Base-by-base conservation (phyloP, 1,139 yeast genomes). In the Protomyces macrosporus region DNA sequence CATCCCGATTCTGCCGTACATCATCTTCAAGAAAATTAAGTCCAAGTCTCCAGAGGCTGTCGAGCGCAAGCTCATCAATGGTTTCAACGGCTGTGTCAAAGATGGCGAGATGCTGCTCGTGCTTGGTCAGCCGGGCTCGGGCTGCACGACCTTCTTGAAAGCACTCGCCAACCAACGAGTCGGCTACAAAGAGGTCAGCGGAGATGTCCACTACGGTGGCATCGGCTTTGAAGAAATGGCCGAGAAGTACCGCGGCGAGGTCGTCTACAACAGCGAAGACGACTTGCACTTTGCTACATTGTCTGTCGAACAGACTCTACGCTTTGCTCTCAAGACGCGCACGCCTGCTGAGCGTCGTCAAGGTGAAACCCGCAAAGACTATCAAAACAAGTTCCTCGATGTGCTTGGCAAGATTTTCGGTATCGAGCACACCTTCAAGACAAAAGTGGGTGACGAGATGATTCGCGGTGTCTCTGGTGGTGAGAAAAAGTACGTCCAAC, bases 381-480 rank as follows among this genome's bases (percentile, higher is more conserved):
- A 82, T 53, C 71, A 85, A 53, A 83, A 79, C 62, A 73, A 77
- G 56, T 81, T 84, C 76, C 79, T 89, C 3, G 82, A 83, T 53
- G 87, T 86, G 16, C 79, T 81, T 65, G 85, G 85, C 80, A 51
- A 79, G 87, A 84, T 86, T 32, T 86, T 82, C 71, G 91, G 91
- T 69, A 77, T 86, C 56, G 76, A 81, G 52, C 90, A 86, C 70
- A 85, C 88, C 14, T 79, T 81, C 67, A 79, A 85, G 72, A 85
- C 90, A 35, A 81, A 82, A 69, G 90, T 86, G 40, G 91, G 91
- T 65, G 81, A 84, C 71, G 89, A 86, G 70, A 82, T 80, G 65
- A 81, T 87, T 53, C 81, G 91, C 71, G 95, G 95, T 75, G 88
- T 87, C 42, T 86, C 91, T 54, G 95, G 95, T 71, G 95, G 95